Evolutionary conservation across 768 basidiomycete genomes (phyloP), one percentile per base, ranked within the genome.

Genomic region (Chalciporus chontae): DNA sequence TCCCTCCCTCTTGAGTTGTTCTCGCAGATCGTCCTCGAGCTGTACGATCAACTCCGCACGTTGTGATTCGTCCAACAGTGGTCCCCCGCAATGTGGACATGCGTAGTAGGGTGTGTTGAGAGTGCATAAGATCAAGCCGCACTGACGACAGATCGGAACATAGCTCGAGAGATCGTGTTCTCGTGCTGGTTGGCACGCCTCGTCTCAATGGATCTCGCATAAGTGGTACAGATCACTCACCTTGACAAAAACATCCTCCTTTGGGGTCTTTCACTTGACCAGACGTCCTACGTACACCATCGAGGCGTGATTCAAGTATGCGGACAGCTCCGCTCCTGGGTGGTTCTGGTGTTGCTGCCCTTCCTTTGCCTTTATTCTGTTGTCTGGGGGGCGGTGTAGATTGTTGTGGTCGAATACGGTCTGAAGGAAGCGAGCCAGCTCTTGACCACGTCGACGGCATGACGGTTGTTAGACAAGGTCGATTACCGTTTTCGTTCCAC

Each of bases 211-310:
- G 9, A 11, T 11, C 29, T 31, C 2, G 10, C 29, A 13, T 31
- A 45, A 26, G 17, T 21, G 21, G 21, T 21, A 21, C 21, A 4
- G 21, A 21, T 21, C 21, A 21, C 21, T 21, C 21, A 21, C 85
- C 83, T 70, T 80, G 78, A 56, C 85, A 88, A 59, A 84, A 87
- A 58, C 85, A 88, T 0, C 85, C 84, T 4, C 81, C 79, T 36
- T 76, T 78, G 0, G 81, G 77, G 64, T 87, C 84, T 48, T 67
- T 77, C 36, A 67, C 61, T 0, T 47, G 62, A 0, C 69, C 69
- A n/a, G 63, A 63, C 3, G 69, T 60, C 13, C 60, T 62, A 14
- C 60, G 61, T 19, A 81, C 62, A 4, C 67, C 73, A n/a, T 66
- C 56, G 27, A 78, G 64, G 36, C 82, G 65, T 7, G 64, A 56